These are phyloP conservation scores for Sugiyamaella lignohabitans DNA, from an alignment of 805 yeast genomes.

Conservation along the genomic window DNA sequence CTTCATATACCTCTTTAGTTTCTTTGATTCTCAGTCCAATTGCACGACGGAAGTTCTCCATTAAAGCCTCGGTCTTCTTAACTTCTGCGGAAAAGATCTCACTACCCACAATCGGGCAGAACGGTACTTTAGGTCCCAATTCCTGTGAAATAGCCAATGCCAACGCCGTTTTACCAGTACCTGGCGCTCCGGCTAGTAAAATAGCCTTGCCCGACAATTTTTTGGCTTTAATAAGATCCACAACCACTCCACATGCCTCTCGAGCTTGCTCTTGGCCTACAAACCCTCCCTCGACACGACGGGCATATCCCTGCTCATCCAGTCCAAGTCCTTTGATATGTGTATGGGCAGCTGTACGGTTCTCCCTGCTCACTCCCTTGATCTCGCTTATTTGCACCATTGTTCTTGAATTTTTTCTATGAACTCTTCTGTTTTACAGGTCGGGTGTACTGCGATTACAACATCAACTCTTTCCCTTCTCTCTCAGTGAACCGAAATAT, in stretches of 20 bases:
- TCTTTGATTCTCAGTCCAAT: slow-evolving; percentile 95
- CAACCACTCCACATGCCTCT: slow-evolving; percentile 87
- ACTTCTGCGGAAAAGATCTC: slow-evolving; percentile 95
- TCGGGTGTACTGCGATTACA: neutral
- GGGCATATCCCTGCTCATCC: slow-evolving; percentile 83
- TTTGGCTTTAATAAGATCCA: slow-evolving; percentile 85
- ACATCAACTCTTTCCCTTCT: neutral
- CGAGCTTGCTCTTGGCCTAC: slow-evolving; percentile 68
- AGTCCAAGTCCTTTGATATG: slow-evolving; percentile 93
- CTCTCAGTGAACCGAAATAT: neutral
- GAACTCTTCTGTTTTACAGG: neutral
- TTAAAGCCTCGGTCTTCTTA: slow-evolving; percentile 90
- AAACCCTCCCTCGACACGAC: slow-evolving; percentile 80
- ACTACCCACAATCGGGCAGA: slow-evolving; percentile 93
- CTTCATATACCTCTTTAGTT: slow-evolving; percentile 95
- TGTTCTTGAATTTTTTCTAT: neutral
- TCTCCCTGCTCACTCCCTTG: slow-evolving; percentile 51
- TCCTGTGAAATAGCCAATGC: slow-evolving; percentile 95
- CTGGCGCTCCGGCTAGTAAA: slow-evolving; percentile 93
- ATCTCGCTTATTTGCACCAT: slow-evolving; percentile 81
- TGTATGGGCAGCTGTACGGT: slow-evolving; percentile 91
- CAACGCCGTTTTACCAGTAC: slow-evolving; percentile 96
- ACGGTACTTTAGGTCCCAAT: slow-evolving; percentile 94
- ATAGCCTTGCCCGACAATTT: slow-evolving; percentile 96
- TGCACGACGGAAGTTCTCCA: slow-evolving; percentile 95